These are phyloP conservation scores for Phaeosphaeriaceae sp. DNA, from an alignment of 2,329 filamentous ascomycete species.

Conservation along the genomic window DNA sequence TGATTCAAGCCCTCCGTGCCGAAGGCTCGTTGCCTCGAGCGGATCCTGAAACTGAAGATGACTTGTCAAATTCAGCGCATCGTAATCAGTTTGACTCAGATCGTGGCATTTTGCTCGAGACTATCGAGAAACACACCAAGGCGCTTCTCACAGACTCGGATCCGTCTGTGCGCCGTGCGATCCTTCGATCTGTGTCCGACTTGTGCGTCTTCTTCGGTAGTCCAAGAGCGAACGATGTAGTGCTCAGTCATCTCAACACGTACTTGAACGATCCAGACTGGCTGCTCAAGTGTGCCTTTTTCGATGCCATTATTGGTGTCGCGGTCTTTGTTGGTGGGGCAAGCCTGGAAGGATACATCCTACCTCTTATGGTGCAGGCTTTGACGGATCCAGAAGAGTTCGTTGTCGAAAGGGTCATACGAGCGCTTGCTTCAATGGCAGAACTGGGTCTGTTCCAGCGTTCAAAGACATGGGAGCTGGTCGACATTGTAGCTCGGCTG, in stretches of 20 bases:
- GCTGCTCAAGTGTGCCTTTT: conserved; percentile 96
- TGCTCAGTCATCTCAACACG: conserved; percentile 93
- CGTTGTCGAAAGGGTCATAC: conserved; percentile 88
- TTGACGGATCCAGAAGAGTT: conserved; percentile 92
- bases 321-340: conserved; percentile 88
- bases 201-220: conserved; percentile 95
- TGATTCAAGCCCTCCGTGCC: conserved; percentile 85
- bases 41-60: conserved; percentile 81
- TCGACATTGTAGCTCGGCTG: conserved; percentile 83
- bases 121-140: conserved; percentile 90
- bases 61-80: conserved; percentile 72
- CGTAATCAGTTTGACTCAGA: conserved; percentile 88
- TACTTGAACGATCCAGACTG: conserved; percentile 97
- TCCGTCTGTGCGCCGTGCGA: conserved; percentile 85
- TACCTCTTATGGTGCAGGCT: conserved; percentile 95
- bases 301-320: conserved; percentile 93
- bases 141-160: conserved; percentile 87
- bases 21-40: conserved; percentile 81
- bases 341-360: conserved; percentile 91
- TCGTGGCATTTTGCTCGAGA: conserved; percentile 79
- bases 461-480: conserved; percentile 84
- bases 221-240: conserved; percentile 91
- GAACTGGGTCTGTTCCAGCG: conserved; percentile 87
- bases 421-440: conserved; percentile 87
- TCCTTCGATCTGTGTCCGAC: conserved; percentile 88